These are phyloP conservation scores for Artemisia argyi DNA, from an alignment of 129 eudicot genomes.

Conservation along the genomic window DNA sequence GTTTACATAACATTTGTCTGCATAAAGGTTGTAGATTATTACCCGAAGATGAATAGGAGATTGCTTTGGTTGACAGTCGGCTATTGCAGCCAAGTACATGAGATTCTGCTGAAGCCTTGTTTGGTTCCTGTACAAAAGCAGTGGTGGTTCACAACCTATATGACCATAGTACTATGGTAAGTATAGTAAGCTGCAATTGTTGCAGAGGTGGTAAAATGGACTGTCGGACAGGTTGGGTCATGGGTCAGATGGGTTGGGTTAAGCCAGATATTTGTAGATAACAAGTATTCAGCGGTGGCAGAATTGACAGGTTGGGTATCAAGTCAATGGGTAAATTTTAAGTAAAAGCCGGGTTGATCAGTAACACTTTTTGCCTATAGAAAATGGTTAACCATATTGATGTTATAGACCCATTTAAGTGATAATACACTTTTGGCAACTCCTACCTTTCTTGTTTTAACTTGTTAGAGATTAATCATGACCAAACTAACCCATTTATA, in stretches of 20 bases:
- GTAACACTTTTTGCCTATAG: no score
- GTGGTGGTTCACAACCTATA: neutral
- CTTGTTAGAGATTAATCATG: neutral
- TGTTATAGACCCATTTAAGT: neutral
- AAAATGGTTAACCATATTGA: neutral
- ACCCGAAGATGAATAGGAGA: constrained; percentile 49
- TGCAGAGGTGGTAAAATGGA: no score
- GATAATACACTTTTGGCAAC: neutral
- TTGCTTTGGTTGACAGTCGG: constrained; percentile 56
- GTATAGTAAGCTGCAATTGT: neutral
- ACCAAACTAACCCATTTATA: no score
- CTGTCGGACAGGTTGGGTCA: no score
- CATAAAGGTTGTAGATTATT: neutral
- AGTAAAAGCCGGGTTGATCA: no score
- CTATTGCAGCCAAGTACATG: constrained; percentile 65
- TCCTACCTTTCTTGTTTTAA: neutral
- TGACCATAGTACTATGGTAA: neutral
- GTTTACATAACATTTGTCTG: neutral
- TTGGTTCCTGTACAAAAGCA: constrained; percentile 41
- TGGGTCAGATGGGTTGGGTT: no score
- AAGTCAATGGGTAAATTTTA: neutral
- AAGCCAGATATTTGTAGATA: no score
- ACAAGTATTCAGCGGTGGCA: neutral
- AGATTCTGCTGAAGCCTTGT: constrained; percentile 56
- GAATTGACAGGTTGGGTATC: neutral